Evolutionary conservation across 2,329 filamentous ascomycete species (phyloP).

Genomic region (Verticillium isaacii): DNA sequence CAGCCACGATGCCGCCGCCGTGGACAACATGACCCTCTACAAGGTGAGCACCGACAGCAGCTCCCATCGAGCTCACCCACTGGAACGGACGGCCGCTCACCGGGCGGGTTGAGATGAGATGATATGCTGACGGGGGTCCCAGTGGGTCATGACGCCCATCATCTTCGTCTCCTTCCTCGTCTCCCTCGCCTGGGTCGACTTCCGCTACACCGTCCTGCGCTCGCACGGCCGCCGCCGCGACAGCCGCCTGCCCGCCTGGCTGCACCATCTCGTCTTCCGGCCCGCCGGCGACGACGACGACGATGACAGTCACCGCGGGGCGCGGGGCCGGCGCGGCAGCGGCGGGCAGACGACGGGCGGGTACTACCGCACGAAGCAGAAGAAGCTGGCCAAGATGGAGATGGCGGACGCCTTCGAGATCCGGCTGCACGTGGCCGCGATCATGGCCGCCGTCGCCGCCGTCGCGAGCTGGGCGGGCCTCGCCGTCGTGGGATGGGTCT

Average conservation of each 20-base stretch:
- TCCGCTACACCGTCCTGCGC: constrained; percentile 47
- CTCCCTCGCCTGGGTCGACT: constrained; percentile 60
- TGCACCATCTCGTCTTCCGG: constrained; percentile 35
- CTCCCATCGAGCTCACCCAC: too few species aligned
- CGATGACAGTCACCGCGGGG: constrained; percentile 21
- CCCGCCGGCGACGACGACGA: constrained; percentile 20
- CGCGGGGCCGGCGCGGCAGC: constrained; percentile 14
- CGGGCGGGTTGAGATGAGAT: not conserved
- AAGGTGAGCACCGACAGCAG: constrained; percentile 11
- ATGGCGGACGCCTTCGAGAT: constrained; percentile 60
- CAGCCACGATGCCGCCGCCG: constrained; percentile 3
- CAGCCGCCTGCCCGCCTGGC: constrained; percentile 30
- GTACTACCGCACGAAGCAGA: constrained; percentile 53
- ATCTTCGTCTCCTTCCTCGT: constrained; percentile 61
- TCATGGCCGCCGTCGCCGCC: constrained; percentile 34
- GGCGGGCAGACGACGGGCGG: constrained; percentile 14
- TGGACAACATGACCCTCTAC: constrained; percentile 16
- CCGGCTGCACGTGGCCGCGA: constrained; percentile 47
- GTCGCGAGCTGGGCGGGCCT: constrained; percentile 22
- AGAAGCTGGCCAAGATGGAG: constrained; percentile 58
- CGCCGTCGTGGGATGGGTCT: constrained; percentile 4
- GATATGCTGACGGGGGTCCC: not conserved
- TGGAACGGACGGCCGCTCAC: too few species aligned
- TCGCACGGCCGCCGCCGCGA: constrained; percentile 27
- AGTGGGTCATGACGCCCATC: constrained; percentile 57